Percentiles rank a stretch among this genome's conserved stretches.
Conservation (phyloP, 371 early-diverging fungal genomes). For the Mortierella sp. region DNA sequence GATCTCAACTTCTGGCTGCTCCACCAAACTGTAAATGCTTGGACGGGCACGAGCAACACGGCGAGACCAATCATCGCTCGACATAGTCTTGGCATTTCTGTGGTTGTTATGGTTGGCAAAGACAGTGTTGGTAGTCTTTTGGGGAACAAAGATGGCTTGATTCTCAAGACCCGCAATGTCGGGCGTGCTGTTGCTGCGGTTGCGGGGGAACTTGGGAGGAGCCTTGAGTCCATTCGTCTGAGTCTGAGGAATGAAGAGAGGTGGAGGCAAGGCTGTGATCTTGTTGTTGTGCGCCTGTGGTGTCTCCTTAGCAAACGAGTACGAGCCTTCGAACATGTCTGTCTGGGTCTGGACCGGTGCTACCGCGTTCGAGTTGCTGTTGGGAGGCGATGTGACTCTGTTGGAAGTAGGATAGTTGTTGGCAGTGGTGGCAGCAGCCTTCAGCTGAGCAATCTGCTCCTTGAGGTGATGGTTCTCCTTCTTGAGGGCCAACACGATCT, state of each 20-base stretch:
- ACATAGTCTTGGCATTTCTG: constrained; percentile 48
- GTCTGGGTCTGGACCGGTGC: constrained; percentile 42
- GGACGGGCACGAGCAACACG: constrained; percentile 42
- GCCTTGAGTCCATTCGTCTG: constrained; percentile 20
- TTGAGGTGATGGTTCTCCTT: constrained; percentile 52
- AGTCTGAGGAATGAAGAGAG: constrained; percentile 26
- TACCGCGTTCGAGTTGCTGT: constrained; percentile 58
- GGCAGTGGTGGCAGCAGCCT: constrained; percentile 33
- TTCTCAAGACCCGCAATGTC: constrained; percentile 46
- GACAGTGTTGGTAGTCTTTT: constrained; percentile 52
- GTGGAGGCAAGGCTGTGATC: constrained; percentile 29
- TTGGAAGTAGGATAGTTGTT: constrained; percentile 42
- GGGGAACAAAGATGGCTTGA: constrained; percentile 38
- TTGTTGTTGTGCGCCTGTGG: constrained; percentile 6
- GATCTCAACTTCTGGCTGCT: constrained; percentile 54
- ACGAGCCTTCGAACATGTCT: constrained; percentile 40
- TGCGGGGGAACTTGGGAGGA: constrained; percentile 23
- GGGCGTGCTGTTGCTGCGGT: constrained; percentile 54
- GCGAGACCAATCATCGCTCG: constrained; percentile 52
- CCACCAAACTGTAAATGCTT: constrained; percentile 53
- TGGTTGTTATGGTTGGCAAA: constrained; percentile 52
- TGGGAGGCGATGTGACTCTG: constrained; percentile 24
- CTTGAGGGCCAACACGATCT: constrained; percentile 49
- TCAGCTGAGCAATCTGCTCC: constrained; percentile 57
- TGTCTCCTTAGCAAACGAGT: constrained; percentile 43